Base-by-base conservation (phyloP, 2,329 filamentous ascomycete species). In the Fusarium sp. region DNA sequence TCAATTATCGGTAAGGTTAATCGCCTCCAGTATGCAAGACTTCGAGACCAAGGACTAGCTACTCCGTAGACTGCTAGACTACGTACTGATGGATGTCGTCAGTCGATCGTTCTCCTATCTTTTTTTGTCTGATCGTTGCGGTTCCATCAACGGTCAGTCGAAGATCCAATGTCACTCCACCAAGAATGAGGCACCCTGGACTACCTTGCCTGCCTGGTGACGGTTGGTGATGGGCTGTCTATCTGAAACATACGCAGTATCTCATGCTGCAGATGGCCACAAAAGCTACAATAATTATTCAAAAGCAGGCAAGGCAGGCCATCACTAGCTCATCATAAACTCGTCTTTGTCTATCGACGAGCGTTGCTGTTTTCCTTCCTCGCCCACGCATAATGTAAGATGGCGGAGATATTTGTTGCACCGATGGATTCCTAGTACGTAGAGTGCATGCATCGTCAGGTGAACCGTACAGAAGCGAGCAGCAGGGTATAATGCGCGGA, bases 391-490 rank as follows among this genome's bases (percentile, higher is more conserved):
- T 10, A 30, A 30, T 30, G 27, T 40, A n/a, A 39, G 14, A 15
- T 35, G 33, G 50, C 43, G 40, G 40, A n/a, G 44, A 30, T 25
- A 14, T 14, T 27, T 30, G 19, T 41, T 44, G 50, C 35, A 19
- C 30, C n/a, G 39, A 47, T 54, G 56, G 35, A 62, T 56, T 39
- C 56, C 17, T 35, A 10, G 17, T n/a, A 35, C 15, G n/a, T 37
- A 53, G 55, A 63, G 57, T 65, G 61, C 53, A 65, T 61, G 61
- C 54, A 65, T 65, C 22, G 17, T 59, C 54, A 60, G 47, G 60
- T 44, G 52, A 41, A 33, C 58, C 45, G 40, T 52, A 51, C 61
- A 64, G 59, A 64, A 64, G 61, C 61, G 61, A 64, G 52, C 22
- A 59, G 41, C 46, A 65, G 51, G 56, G 56, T 35, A 33, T 33